A percentile compares a stretch with the other conserved stretches of the same genome.
Conservation (phyloP, 2,329 filamentous ascomycete species). For the Aspergillus caelatus region DNA sequence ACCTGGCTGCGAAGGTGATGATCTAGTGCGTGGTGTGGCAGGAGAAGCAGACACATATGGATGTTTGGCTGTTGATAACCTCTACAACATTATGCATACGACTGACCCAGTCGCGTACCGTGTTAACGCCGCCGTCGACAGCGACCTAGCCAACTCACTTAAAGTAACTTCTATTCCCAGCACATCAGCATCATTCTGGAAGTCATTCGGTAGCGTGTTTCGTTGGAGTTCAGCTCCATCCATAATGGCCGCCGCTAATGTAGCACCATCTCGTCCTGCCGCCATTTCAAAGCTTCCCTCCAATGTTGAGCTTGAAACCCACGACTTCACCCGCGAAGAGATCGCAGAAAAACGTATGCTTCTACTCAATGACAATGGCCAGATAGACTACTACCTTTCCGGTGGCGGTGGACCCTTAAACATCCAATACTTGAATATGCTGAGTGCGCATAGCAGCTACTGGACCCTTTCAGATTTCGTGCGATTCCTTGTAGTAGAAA, state of each 20-base stretch:
- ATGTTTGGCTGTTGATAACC: constrained; percentile 89
- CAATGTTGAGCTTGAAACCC: constrained; percentile 89
- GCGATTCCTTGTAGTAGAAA: constrained; percentile 85
- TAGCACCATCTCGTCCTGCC: constrained; percentile 58
- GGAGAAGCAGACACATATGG: constrained; percentile 81
- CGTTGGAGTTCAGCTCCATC: constrained; percentile 54
- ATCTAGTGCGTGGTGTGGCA: constrained; percentile 65
- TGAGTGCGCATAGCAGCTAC: constrained; percentile 92
- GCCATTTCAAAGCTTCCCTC: constrained; percentile 63
- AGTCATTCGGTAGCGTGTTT: constrained; percentile 65
- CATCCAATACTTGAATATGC: constrained; percentile 96
- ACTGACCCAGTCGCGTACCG: constrained; percentile 86
- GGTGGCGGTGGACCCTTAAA: constrained; percentile 86
- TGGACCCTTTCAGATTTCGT: constrained; percentile 88
- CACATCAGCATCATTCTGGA: constrained; percentile 66
- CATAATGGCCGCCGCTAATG: constrained; percentile 67
- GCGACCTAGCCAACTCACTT: constrained; percentile 73
- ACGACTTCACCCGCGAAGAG: constrained; percentile 91
- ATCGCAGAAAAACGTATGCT: constrained; percentile 86
- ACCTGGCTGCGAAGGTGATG: constrained; percentile 68
- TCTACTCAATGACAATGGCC: constrained; percentile 91
- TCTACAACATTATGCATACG: constrained; percentile 87
- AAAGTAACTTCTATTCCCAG: constrained; percentile 79
- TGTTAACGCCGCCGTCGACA: constrained; percentile 87
- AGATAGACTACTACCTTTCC: constrained; percentile 86